Evolutionary conservation across 305 asterid species (phyloP).

Genomic region (Lippia alba): DNA sequence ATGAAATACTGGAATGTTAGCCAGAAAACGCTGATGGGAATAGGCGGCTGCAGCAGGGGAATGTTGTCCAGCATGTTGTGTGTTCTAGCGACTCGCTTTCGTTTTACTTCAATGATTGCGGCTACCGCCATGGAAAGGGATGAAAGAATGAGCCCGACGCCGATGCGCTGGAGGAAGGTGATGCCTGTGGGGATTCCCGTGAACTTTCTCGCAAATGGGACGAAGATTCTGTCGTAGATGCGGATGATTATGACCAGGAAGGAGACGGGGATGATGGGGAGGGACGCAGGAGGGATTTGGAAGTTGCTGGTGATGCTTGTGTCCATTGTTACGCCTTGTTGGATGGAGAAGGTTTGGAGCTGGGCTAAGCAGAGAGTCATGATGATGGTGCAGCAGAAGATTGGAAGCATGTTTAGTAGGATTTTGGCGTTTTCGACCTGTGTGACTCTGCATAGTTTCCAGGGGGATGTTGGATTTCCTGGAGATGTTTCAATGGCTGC

Average conservation of each 20-base stretch:
- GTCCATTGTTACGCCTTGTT: slow-evolving; percentile 80
- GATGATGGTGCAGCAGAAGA: slow-evolving; percentile 71
- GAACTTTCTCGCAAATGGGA: slow-evolving; percentile 58
- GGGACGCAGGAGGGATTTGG: slow-evolving; percentile 72
- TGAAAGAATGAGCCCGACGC: slow-evolving; percentile 73
- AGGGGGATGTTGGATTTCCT: slow-evolving; percentile 40
- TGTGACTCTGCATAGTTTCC: slow-evolving; percentile 75
- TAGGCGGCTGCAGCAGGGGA: slow-evolving; percentile 54
- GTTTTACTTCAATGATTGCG: slow-evolving; percentile 65
- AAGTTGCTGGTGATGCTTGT: slow-evolving; percentile 51
- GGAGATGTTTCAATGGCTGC: slow-evolving; percentile 60
- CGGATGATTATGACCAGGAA: slow-evolving; percentile 63
- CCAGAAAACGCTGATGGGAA: slow-evolving; percentile 84
- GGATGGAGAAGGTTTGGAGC: slow-evolving; percentile 79
- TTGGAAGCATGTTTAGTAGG: slow-evolving; percentile 62
- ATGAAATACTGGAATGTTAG: slow-evolving; percentile 74
- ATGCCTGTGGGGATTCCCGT: slow-evolving; percentile 76
- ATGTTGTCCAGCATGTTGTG: slow-evolving; percentile 62
- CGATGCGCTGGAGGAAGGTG: slow-evolving; percentile 76
- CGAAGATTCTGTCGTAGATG: slow-evolving; percentile 59
- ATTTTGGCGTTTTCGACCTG: slow-evolving; percentile 87
- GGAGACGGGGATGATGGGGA: slow-evolving; percentile 63
- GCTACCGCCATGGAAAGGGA: slow-evolving; percentile 71
- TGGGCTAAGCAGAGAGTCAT: slow-evolving; percentile 88
- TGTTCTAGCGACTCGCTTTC: slow-evolving; percentile 57